phyloP scores from a whole-genome alignment of 345 rosid species.

The Hibiscus trionum region DNA sequence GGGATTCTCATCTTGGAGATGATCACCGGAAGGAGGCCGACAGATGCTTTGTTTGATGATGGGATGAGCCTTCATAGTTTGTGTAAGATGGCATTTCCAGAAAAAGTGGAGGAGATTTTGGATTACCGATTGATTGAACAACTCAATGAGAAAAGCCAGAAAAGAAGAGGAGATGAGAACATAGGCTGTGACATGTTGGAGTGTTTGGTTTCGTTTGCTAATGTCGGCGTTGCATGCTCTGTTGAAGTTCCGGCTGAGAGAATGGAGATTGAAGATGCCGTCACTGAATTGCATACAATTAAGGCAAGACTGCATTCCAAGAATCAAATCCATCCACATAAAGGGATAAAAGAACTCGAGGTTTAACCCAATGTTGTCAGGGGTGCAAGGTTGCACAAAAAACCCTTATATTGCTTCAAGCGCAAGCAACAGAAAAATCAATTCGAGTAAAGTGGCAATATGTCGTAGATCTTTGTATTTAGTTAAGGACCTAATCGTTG shows the following conservation, averaged over 20 bases:
- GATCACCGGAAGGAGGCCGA: constrained; percentile 9
- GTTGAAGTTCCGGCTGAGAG: neutral
- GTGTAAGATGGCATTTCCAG: neutral
- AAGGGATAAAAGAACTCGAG: neutral
- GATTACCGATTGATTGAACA: neutral
- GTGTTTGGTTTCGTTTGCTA: neutral
- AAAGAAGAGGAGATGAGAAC: neutral
- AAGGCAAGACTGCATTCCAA: neutral
- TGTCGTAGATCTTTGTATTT: too few species aligned
- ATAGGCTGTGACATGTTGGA: neutral
- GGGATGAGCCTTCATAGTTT: neutral
- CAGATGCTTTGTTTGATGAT: neutral
- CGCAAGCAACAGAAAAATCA: neutral
- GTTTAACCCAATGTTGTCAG: neutral
- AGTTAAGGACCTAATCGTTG: constrained; percentile 20
- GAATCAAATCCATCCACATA: neutral
- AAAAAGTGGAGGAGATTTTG: neutral
- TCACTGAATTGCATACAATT: neutral
- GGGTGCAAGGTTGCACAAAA: too few species aligned
- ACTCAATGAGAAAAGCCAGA: neutral
- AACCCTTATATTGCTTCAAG: neutral
- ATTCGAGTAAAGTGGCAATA: neutral
- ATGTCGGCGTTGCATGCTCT: neutral
- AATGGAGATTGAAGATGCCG: constrained; percentile 1
- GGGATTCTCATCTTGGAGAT: constrained; percentile 11